A percentile compares a stretch with the other conserved stretches of the same genome.
phyloP scores from a whole-genome alignment of 768 basidiomycete genomes.

The Mycena kentingensis region DNA sequence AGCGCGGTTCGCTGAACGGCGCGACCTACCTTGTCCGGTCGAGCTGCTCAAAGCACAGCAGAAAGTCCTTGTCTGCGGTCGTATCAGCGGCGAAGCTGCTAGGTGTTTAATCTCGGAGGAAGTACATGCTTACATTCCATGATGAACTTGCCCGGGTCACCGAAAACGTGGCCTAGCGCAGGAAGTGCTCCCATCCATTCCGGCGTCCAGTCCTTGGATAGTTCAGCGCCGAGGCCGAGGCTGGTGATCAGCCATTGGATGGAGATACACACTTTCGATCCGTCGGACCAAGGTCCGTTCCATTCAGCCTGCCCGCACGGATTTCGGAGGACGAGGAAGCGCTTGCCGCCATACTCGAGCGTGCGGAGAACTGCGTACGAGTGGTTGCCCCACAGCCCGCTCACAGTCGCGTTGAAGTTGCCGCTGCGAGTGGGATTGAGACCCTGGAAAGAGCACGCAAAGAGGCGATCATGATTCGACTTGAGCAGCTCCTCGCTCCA shows the following conservation, averaged over 20 bases:
- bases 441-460: conserved; percentile 29
- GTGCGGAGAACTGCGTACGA: conserved; percentile 34
- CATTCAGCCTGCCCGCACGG: conserved; percentile 33
- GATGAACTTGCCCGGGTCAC: conserved; percentile 34
- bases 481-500: conserved; percentile 32
- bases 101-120: background rate
- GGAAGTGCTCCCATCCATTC: conserved; percentile 32
- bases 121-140: conserved; percentile 28
- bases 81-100: background rate
- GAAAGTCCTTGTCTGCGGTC: conserved; percentile 15
- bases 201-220: conserved; percentile 33
- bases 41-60: conserved; percentile 14
- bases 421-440: conserved; percentile 18
- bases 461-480: conserved; percentile 32
- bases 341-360: conserved; percentile 31
- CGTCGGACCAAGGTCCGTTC: conserved; percentile 35
- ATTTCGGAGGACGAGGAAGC: conserved; percentile 35
- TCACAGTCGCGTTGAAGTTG: conserved; percentile 15
- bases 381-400: conserved; percentile 24
- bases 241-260: too few relatives aligned
- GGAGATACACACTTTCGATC: too few relatives aligned
- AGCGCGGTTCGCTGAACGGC: background rate
- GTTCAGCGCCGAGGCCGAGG: too few relatives aligned
- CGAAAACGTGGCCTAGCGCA: conserved; percentile 30
- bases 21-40: conserved; percentile 14